phyloP scores from a whole-genome alignment of 2,329 filamentous ascomycete genomes.

The Botryotinia narcissicola region DNA sequence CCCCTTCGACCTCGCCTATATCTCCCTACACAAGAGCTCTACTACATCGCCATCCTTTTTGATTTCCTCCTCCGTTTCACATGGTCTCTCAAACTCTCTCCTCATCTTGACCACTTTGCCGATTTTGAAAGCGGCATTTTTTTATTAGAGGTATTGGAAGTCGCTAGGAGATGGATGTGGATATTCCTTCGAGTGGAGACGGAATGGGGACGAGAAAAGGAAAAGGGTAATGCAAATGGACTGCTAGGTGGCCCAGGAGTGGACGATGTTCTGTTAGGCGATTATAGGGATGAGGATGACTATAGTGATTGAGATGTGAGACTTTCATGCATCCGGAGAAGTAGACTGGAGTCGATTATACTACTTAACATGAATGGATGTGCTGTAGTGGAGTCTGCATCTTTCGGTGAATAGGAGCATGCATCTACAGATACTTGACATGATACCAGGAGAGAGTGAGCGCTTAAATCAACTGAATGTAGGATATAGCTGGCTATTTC shows the following conservation, averaged over 20 bases:
- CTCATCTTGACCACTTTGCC: conserved; percentile 77
- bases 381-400: not conserved
- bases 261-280: conserved; percentile 73
- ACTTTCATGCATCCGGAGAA: not conserved
- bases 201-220: conserved; percentile 67
- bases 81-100: conserved; percentile 85
- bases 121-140: conserved; percentile 90
- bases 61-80: conserved; percentile 84
- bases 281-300: conserved; percentile 66
- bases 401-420: too few species aligned
- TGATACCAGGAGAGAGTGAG: not conserved
- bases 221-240: conserved; percentile 39
- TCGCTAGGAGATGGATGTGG: conserved; percentile 90
- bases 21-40: conserved; percentile 70
- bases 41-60: conserved; percentile 76
- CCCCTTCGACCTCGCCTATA: conserved; percentile 73
- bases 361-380: not conserved
- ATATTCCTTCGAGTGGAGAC: conserved; percentile 94
- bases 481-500: conserved; percentile 3
- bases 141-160: conserved; percentile 80
- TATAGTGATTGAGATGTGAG: conserved; percentile 44
- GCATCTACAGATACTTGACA: not conserved
- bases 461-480: not conserved
- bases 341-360: not conserved
- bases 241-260: conserved; percentile 51